A percentile compares a stretch with the other conserved stretches of the same genome.
phyloP scores from a whole-genome alignment of 23 red algal genomes.

The Pyropia haitanensis region DNA sequence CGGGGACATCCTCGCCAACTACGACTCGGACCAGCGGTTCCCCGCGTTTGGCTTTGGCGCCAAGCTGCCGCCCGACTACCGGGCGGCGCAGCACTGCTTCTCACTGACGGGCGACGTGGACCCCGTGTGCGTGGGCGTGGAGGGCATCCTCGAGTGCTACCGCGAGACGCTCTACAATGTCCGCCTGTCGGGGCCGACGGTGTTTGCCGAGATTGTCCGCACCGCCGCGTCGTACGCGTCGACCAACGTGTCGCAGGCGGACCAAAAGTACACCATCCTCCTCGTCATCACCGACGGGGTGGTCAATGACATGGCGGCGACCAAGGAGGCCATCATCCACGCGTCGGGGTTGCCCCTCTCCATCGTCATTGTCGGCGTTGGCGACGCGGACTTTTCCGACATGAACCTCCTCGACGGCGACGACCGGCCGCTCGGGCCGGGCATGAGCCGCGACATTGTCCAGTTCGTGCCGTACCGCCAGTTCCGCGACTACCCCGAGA shows the following conservation, averaged over 20 bases:
- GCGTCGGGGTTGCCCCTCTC: conserved; percentile 52
- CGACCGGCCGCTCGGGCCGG: conserved; percentile 14
- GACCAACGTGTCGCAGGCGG: conserved; percentile 26
- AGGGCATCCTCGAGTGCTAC: conserved; percentile 56
- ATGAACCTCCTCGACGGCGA: conserved; percentile 42
- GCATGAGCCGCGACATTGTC: conserved; percentile 51
- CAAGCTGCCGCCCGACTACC: conserved; percentile 46
- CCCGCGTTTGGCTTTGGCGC: conserved; percentile 85
- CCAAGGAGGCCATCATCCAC: conserved; percentile 43
- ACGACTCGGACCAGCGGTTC: conserved; percentile 64
- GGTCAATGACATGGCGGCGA: conserved; percentile 55
- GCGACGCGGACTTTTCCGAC: conserved; percentile 57
- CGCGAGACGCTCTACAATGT: conserved; percentile 36
- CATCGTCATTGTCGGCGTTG: conserved; percentile 71
- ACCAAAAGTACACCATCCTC: conserved; percentile 32
- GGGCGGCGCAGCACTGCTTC: conserved; percentile 63
- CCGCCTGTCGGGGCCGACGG: conserved; percentile 68
- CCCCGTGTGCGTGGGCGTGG: conserved; percentile 43
- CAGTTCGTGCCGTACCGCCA: conserved; percentile 74
- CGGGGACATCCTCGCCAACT: conserved; percentile 48
- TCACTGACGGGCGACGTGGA: conserved; percentile 46
- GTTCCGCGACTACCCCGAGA: conserved; percentile 30
- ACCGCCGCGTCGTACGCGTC: conserved; percentile 29
- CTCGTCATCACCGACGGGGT: conserved; percentile 80
- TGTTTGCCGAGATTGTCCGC: conserved; percentile 64